Conservation (phyloP, 2,329 filamentous ascomycete species). For the Aspergillus pseudonomiae region DNA sequence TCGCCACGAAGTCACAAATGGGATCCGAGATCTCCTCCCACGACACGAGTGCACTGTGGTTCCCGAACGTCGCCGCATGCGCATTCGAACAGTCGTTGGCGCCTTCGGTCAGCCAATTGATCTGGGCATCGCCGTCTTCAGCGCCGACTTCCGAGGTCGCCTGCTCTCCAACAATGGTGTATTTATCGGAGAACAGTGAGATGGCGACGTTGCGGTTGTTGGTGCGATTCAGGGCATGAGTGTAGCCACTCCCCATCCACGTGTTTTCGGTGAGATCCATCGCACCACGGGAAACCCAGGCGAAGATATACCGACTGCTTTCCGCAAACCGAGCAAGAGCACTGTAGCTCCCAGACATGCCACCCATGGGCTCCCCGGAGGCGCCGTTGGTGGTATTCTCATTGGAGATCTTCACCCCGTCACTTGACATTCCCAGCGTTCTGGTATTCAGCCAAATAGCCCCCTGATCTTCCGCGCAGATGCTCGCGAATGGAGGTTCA, state of each 20-base stretch:
- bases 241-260: constrained; percentile 63
- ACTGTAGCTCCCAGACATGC: constrained; percentile 66
- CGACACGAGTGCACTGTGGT: constrained; percentile 56
- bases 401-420: constrained; percentile 63
- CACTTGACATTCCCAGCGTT: constrained; percentile 55
- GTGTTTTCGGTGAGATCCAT: constrained; percentile 56
- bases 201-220: constrained; percentile 64
- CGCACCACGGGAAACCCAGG: constrained; percentile 65
- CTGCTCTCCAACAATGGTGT: constrained; percentile 57
- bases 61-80: constrained; percentile 60
- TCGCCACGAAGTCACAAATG: constrained; percentile 58
- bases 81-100: constrained; percentile 61
- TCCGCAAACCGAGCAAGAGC: constrained; percentile 57
- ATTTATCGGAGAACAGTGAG: constrained; percentile 60
- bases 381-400: constrained; percentile 64
- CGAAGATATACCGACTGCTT: constrained; percentile 60
- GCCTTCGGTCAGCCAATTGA: constrained; percentile 62
- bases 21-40: constrained; percentile 65
- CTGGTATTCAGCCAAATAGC: constrained; percentile 67
- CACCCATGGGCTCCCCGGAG: constrained; percentile 62
- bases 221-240: constrained; percentile 56
- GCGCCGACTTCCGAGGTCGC: constrained; percentile 59
- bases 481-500: constrained; percentile 59
- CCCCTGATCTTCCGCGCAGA: constrained; percentile 66
- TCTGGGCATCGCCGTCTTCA: constrained; percentile 58